Conservation (phyloP, 768 basidiomycete species). For the Albatrellus ellisii region DNA sequence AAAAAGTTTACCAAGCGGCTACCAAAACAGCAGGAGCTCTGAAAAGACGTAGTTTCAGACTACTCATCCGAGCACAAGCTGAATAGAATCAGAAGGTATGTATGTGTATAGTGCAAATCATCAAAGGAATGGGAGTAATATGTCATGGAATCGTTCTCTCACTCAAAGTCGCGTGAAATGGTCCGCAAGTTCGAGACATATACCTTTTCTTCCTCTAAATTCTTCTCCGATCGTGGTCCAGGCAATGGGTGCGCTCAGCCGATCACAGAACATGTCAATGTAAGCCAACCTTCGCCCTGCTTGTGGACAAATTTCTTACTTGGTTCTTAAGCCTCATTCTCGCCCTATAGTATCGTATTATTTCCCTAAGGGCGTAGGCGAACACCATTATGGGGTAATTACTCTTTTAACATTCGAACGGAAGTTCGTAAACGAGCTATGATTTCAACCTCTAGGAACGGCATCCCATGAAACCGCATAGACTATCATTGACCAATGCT, state of each 20-base stretch:
- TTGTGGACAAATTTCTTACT: not conserved
- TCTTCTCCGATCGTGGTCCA: conserved; percentile 63
- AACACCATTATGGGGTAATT: conserved; percentile 90
- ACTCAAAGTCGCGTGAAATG: too few relatives aligned
- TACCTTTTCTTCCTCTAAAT: conserved; percentile 62
- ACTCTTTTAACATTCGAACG: not conserved
- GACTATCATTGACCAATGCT: conserved; percentile 91
- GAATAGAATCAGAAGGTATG: too few relatives aligned
- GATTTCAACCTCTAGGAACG: conserved; percentile 50
- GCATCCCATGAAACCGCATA: conserved; percentile 98
- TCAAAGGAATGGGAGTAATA: too few relatives aligned
- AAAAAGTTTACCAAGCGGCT: too few relatives aligned
- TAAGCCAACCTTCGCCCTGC: conserved; percentile 24
- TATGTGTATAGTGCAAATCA: too few relatives aligned
- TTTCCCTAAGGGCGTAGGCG: conserved; percentile 86
- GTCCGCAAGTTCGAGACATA: conserved; percentile 14
- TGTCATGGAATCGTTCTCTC: too few relatives aligned
- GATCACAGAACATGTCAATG: conserved; percentile 68
- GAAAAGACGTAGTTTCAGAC: too few relatives aligned
- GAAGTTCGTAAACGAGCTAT: not conserved
- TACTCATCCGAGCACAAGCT: too few relatives aligned
- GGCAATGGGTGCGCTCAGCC: conserved; percentile 57
- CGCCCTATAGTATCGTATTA: conserved; percentile 92
- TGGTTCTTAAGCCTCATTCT: conserved; percentile 47
- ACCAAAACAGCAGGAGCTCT: too few relatives aligned